phyloP scores from a whole-genome alignment of 225 moss, liverwort and hornwort species.

The Ulota crispa region DNA sequence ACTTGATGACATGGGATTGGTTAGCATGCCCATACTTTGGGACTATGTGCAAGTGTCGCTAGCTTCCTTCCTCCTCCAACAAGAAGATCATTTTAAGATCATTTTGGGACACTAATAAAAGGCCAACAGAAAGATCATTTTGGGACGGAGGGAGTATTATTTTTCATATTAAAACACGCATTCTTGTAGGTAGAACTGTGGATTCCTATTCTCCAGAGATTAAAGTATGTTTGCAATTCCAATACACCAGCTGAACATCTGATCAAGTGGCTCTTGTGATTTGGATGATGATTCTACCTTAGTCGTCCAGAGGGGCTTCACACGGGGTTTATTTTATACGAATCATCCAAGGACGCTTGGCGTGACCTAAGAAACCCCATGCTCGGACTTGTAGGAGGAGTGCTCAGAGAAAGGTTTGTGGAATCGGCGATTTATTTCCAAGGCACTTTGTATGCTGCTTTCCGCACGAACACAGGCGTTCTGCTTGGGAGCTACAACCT shows the following conservation, averaged over 20 bases:
- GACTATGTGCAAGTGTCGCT: no score
- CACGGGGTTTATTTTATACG: background rate
- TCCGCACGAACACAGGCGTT: background rate
- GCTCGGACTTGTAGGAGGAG: background rate
- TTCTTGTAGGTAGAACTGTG: background rate
- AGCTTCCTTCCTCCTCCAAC: no score
- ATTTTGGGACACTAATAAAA: no score
- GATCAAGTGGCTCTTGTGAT: background rate
- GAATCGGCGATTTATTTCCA: background rate
- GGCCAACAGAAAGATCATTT: no score
- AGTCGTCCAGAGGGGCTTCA: background rate
- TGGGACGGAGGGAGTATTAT: no score
- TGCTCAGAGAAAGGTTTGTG: no score
- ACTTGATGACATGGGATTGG: no score
- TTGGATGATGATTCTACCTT: background rate
- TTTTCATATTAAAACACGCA: background rate
- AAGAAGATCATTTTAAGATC: no score
- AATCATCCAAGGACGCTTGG: background rate
- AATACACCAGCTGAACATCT: background rate
- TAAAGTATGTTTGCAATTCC: background rate
- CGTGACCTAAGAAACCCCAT: background rate
- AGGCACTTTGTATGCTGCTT: background rate
- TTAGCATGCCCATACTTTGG: no score
- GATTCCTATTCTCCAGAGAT: background rate
- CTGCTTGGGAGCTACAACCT: slow-evolving; percentile 8